Percentiles rank a stretch among this genome's conserved stretches.
phyloP scores from a whole-genome alignment of 2,329 filamentous ascomycete genomes.

The Aureobasidium sp. region DNA sequence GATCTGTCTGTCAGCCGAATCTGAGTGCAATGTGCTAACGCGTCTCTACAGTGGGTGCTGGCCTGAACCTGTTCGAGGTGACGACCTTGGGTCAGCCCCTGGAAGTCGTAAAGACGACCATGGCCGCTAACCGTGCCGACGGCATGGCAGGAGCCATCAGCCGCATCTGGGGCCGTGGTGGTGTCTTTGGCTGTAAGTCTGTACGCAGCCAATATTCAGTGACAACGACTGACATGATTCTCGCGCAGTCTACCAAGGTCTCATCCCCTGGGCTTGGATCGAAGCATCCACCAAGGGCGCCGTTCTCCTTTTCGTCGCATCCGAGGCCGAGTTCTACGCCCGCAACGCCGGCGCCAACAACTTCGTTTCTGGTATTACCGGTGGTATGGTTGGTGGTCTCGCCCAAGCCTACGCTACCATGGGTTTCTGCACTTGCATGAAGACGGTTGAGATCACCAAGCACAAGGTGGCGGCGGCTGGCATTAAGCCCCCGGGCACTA shows the following conservation, averaged over 20 bases:
- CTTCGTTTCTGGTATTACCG: constrained; percentile 81
- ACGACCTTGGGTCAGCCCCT: constrained; percentile 72
- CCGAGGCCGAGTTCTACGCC: constrained; percentile 94
- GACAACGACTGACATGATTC: constrained; percentile 19
- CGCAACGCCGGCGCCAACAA: constrained; percentile 69
- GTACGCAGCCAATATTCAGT: background rate
- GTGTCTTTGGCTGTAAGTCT: constrained; percentile 85
- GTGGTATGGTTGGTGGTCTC: constrained; percentile 89
- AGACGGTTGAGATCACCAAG: constrained; percentile 99
- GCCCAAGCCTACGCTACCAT: constrained; percentile 99
- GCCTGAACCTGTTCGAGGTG: constrained; percentile 91
- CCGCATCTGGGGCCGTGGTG: constrained; percentile 90
- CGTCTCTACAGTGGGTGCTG: constrained; percentile 59
- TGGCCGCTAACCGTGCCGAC: constrained; percentile 93
- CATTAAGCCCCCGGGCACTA: constrained; percentile 80
- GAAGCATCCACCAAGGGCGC: constrained; percentile 99
- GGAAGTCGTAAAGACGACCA: constrained; percentile 99
- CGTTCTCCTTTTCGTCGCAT: constrained; percentile 97
- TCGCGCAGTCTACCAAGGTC: constrained; percentile 86
- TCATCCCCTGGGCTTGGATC: constrained; percentile 99
- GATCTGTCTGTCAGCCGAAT: background rate
- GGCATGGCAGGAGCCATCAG: constrained; percentile 73
- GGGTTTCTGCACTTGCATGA: constrained; percentile 99
- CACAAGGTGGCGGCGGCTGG: constrained; percentile 84
- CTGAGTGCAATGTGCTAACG: constrained; percentile 15